A percentile compares a stretch with the other conserved stretches of the same genome.
phyloP scores from a whole-genome alignment of 2,329 filamentous ascomycete genomes.

The Trichoderma hamatum region DNA sequence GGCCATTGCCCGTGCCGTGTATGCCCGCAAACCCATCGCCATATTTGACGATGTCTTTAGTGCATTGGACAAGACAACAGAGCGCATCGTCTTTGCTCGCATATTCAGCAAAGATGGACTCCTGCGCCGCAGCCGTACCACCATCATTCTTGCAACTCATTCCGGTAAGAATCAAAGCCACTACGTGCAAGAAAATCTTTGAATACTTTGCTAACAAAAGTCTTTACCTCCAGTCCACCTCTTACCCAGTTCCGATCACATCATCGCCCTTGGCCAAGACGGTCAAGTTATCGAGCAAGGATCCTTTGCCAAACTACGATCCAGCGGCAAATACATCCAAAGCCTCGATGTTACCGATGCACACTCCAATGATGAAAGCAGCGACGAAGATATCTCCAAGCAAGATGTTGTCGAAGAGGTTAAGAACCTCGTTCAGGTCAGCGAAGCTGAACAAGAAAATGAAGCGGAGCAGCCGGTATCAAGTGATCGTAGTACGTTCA shows the following conservation, averaged over 20 bases:
- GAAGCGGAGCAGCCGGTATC: slow-evolving; percentile 13
- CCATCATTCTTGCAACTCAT: slow-evolving; percentile 42
- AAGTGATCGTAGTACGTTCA: slow-evolving; percentile 36
- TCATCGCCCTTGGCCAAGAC: slow-evolving; percentile 47
- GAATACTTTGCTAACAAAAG: not conserved
- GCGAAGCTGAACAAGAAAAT: not conserved
- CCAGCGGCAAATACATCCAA: slow-evolving; percentile 43
- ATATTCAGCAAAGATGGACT: slow-evolving; percentile 45
- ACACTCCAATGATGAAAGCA: slow-evolving; percentile 26
- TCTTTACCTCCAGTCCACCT: slow-evolving; percentile 32
- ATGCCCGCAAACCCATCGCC: slow-evolving; percentile 39
- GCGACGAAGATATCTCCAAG: not conserved
- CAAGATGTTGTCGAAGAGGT: not conserved
- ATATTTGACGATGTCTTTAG: slow-evolving; percentile 47
- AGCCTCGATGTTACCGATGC: slow-evolving; percentile 40
- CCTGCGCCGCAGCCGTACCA: slow-evolving; percentile 37
- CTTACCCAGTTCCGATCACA: slow-evolving; percentile 47
- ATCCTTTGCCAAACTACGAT: slow-evolving; percentile 43
- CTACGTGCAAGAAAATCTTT: not conserved
- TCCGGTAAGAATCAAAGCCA: slow-evolving; percentile 30
- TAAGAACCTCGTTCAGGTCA: not conserved
- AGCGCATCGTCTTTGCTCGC: slow-evolving; percentile 44
- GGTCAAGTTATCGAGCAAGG: slow-evolving; percentile 48
- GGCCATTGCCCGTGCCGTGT: slow-evolving; percentile 41
- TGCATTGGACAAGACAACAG: slow-evolving; percentile 47